Base-by-base conservation (phyloP, 495 filamentous ascomycete genomes). In the Clavariopsis aquatica region DNA sequence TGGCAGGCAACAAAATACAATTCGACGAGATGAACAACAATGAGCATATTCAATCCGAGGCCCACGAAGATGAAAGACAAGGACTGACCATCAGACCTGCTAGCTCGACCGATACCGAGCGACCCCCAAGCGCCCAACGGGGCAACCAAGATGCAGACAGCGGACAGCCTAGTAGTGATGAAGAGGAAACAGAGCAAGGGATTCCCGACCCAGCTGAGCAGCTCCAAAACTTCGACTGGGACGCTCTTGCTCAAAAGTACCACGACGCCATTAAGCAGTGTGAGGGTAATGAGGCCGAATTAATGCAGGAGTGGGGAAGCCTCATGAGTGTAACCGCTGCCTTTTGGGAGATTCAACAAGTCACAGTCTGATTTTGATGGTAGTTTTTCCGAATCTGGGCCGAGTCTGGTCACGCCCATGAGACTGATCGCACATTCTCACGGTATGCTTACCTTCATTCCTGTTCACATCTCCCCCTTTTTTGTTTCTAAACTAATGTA, bases 341-440 rank as follows among this genome's bases (percentile, higher is more conserved):
- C 43, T 23, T 19, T 1, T 27, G 20, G 17, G 5, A 28, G 4
- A n/a, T n/a, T n/a, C 26, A 47, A 4, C 9, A 24, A 49, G 8
- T 26, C 1, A 10, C 29, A 23, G 46, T 1, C 54, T 63, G 27
- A 68, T 20, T 13, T 46, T 43, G 57, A 7, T 64, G 49, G 19
- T 52, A 90, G 87, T 82, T 87, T 64, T 93, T 92, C 68, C 81
- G 80, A 23, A 77, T 82, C 52, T 95, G 90, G 89, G 85, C 85
- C 27, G 77, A 84, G 28, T 81, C 86, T 19, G 84, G 85, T 5
- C 79, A 84, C 41, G 69, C 74, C n/a, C 83, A 88, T 58, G 91
- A 94, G 70, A 85, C 87, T 57, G 84, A 85, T 34, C 81, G 91
- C 53, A 87, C 86, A 0, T 71, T 83, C 43, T 92, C 92, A 75